Conservation (phyloP, 106 monocot genomes). For the Phalaenopsis aphrodite region DNA sequence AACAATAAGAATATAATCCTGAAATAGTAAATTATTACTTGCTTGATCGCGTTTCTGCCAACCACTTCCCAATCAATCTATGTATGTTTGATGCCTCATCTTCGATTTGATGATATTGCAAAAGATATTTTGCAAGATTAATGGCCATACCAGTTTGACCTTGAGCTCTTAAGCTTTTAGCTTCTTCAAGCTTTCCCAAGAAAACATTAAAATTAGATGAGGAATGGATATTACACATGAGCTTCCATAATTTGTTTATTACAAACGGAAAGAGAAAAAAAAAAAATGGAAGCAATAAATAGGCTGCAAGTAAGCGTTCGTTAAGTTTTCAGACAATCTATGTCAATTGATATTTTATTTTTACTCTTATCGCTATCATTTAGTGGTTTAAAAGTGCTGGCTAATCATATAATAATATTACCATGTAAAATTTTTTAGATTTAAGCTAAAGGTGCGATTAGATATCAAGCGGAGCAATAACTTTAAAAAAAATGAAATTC, state of each 20-base stretch:
- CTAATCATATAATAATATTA: too few species aligned
- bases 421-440: too few species aligned
- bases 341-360: too few species aligned
- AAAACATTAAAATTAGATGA: neutral
- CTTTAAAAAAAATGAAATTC: too few species aligned
- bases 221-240: neutral
- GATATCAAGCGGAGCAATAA: too few species aligned
- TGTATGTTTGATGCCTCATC: slow-evolving; percentile 67
- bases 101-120: slow-evolving; percentile 48
- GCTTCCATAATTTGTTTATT: neutral
- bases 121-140: slow-evolving; percentile 67
- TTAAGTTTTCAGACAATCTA: too few species aligned
- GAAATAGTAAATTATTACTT: slow-evolving; percentile 43
- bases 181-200: slow-evolving; percentile 81
- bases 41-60: slow-evolving; percentile 94
- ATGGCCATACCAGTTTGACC: slow-evolving; percentile 92
- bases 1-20: neutral
- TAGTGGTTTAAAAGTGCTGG: too few species aligned
- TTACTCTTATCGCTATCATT: too few species aligned
- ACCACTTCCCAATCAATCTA: slow-evolving; percentile 91
- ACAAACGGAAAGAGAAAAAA: neutral
- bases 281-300: neutral
- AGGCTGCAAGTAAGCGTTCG: neutral
- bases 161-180: slow-evolving; percentile 78
- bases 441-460: too few species aligned